Percentiles rank a stretch among this genome's conserved stretches.
Evolutionary conservation across 2,329 filamentous ascomycete genomes (phyloP).

Genomic region (Apiospora koreana): DNA sequence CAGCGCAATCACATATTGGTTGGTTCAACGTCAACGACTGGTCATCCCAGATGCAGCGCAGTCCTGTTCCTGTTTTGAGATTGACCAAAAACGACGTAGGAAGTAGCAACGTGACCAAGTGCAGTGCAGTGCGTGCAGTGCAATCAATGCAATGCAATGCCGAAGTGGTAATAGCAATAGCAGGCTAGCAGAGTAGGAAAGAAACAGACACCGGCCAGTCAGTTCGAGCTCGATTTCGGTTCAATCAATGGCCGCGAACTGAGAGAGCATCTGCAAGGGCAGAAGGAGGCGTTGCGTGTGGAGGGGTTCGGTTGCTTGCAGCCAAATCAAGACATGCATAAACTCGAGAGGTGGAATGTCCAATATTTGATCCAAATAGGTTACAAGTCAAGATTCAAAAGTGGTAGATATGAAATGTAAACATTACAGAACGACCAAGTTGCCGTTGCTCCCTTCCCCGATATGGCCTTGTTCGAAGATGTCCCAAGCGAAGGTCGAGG

Average conservation of each 20-base stretch:
- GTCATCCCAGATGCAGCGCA: not conserved
- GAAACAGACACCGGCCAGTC: not conserved
- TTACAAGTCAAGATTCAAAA: too few species aligned
- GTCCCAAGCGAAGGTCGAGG: not conserved
- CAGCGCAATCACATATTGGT: conserved; percentile 1
- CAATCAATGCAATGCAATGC: conserved; percentile 3
- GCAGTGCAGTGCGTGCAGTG: not conserved
- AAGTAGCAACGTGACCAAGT: not conserved
- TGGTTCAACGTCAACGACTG: conserved; percentile 4
- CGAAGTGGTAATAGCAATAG: not conserved
- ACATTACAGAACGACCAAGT: not conserved
- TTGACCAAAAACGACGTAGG: not conserved
- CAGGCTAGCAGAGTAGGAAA: not conserved
- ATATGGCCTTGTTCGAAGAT: not conserved
- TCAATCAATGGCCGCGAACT: not conserved
- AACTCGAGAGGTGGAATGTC: not conserved
- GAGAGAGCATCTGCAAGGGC: not conserved
- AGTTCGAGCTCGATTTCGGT: not conserved
- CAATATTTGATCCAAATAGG: not conserved
- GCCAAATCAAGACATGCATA: not conserved
- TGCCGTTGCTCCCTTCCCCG: not conserved
- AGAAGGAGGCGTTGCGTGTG: not conserved
- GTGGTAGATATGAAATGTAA: too few species aligned
- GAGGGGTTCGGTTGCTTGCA: not conserved
- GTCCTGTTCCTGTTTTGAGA: not conserved